Conservation (phyloP, 495 filamentous ascomycete species). For the Apodospora peruviana region DNA sequence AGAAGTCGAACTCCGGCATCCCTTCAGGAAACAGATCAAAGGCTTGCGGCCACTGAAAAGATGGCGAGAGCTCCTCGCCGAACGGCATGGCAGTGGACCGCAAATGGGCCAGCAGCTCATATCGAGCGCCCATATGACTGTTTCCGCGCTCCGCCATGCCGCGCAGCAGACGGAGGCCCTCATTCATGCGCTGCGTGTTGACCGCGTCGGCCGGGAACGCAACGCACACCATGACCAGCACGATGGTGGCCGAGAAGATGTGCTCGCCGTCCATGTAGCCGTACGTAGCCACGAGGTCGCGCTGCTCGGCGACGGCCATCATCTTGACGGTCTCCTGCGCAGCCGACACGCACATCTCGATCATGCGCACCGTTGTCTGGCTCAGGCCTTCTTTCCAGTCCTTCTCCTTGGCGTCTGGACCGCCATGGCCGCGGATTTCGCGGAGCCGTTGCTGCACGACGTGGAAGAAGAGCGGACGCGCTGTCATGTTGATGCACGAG, state of each 20-base stretch:
- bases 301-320: constrained; percentile 40
- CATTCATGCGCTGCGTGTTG: constrained; percentile 37
- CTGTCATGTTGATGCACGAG: constrained; percentile 49
- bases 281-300: constrained; percentile 46
- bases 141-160: constrained; percentile 46
- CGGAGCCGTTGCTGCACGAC: constrained; percentile 42
- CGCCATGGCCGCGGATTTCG: constrained; percentile 9
- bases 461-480: constrained; percentile 43
- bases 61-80: background rate
- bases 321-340: constrained; percentile 42
- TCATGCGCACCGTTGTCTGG: constrained; percentile 37
- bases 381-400: constrained; percentile 41
- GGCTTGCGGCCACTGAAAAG: background rate
- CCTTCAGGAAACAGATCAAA: background rate
- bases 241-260: constrained; percentile 41
- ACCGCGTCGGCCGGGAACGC: constrained; percentile 38
- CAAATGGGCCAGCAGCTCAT: constrained; percentile 29
- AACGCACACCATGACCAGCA: constrained; percentile 46
- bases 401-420: constrained; percentile 10
- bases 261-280: constrained; percentile 49
- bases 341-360: constrained; percentile 43
- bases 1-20: background rate
- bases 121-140: constrained; percentile 36
- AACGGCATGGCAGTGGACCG: constrained; percentile 11
- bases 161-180: constrained; percentile 34